Percentiles rank a stretch among this genome's conserved stretches.
Evolutionary conservation across 2,329 filamentous ascomycete species (phyloP).

Genomic region (Diaporthe vaccinii): DNA sequence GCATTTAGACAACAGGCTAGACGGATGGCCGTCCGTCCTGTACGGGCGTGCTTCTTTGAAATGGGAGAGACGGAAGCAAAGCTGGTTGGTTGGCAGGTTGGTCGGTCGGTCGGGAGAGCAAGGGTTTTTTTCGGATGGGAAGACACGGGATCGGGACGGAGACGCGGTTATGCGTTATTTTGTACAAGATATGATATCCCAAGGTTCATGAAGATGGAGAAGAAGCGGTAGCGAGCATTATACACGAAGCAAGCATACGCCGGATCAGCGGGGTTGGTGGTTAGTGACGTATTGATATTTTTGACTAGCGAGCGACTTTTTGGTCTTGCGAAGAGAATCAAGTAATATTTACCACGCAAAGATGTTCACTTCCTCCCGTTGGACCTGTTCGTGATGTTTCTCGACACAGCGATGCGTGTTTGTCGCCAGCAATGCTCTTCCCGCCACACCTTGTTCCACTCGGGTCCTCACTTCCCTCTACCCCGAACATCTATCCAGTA

Average conservation of each 20-base stretch:
- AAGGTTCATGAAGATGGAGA: neutral
- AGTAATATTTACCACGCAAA: neutral
- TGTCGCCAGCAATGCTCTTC: neutral
- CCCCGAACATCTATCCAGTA: neutral
- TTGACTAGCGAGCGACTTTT: slow-evolving; percentile 12
- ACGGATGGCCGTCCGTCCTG: neutral
- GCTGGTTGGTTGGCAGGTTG: neutral
- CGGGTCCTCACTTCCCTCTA: too few species aligned
- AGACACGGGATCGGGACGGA: neutral
- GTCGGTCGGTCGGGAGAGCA: too few species aligned
- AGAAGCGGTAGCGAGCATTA: slow-evolving; percentile 14
- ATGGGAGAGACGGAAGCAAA: neutral
- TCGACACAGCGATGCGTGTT: neutral
- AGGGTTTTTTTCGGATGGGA: neutral
- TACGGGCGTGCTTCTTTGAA: neutral
- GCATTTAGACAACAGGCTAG: slow-evolving; percentile 31
- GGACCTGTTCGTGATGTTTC: neutral
- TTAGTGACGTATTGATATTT: slow-evolving; percentile 9
- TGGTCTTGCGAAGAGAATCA: neutral
- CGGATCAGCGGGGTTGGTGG: neutral
- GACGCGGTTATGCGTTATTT: neutral
- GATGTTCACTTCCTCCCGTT: neutral
- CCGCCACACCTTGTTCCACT: neutral
- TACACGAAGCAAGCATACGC: slow-evolving; percentile 22
- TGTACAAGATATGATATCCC: slow-evolving; percentile 29